Base-by-base conservation (phyloP, 1,139 yeast genomes). In the Pichia sp. region DNA sequence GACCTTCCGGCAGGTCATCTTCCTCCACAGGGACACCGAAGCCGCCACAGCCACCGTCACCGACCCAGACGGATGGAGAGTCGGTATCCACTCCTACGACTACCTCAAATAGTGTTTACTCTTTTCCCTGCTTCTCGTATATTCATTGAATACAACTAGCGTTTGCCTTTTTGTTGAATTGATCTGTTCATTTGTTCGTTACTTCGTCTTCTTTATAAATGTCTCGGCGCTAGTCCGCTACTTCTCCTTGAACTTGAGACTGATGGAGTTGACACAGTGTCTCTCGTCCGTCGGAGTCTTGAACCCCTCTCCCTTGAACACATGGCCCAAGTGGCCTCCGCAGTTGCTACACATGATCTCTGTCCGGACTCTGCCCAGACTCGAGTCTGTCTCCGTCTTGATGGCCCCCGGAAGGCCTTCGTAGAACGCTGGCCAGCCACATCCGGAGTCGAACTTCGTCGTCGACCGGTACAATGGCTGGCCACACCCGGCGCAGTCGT, bases 351-450 rank as follows among this genome's bases (percentile, higher is more conserved):
- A 93, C 59, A 87, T 77, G 85, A 92, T 91, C 69, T 93, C 99
- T 14, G 84, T 88, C 59, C 99, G 77, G 17, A 74, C 76, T 92
- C 85, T 89, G 0, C 98, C 98, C 54, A 73, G 72, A 9, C 84
- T 70, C 0, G 55, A 64, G 69, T 93, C 99, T 31, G 75, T 77
- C 59, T 78, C 72, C 14, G 86, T 75, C 34, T 71, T 77, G 48
- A 93, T 76, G 1, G 96, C 77, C 0, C 91, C 92, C 0, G 96
- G 95, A 51, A 92, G 74, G 4, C 96, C 97, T 56, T 88, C 86
- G 68, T 85, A 92, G 71, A 93, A 93, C 0, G 97, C 91, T 0
- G 99, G 99, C 99, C 99, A 93, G 2, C 99, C 99, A 71, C 99
- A 93, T 54, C 90, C 91, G 24, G 96, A 81, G 57, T 85, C 83